Percentiles rank a stretch among this genome's conserved stretches.
These are phyloP conservation scores for Epichloe brachyelytri DNA, from an alignment of 2,329 filamentous ascomycete species.

Conservation along the genomic window DNA sequence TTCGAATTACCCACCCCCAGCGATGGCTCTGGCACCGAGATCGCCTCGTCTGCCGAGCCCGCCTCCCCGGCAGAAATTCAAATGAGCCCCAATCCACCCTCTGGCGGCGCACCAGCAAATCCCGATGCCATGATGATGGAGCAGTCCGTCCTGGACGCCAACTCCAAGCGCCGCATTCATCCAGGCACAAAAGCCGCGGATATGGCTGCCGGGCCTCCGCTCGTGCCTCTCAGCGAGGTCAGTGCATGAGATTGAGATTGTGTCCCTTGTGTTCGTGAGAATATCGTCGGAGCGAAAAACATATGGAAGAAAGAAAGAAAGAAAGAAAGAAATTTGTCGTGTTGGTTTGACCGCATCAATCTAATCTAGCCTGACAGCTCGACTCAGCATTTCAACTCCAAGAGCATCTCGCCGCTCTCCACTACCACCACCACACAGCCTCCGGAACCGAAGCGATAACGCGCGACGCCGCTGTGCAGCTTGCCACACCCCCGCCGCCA, in stretches of 20 bases:
- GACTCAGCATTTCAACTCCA: slow-evolving; percentile 96
- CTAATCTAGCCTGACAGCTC: slow-evolving; percentile 42
- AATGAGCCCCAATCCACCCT: slow-evolving; percentile 66
- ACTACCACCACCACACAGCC: slow-evolving; percentile 65
- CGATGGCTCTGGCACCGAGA: slow-evolving; percentile 52
- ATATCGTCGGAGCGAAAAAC: background rate
- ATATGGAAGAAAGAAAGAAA: background rate
- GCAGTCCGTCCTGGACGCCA: slow-evolving; percentile 53
- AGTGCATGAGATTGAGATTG: slow-evolving; percentile 12
- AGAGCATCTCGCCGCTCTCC: slow-evolving; percentile 87
- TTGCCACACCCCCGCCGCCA: slow-evolving; percentile 71
- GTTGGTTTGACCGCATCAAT: too few species aligned
- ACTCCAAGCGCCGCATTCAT: slow-evolving; percentile 72
- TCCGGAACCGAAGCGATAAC: slow-evolving; percentile 58
- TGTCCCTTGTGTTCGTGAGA: too few species aligned
- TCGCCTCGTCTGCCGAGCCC: slow-evolving; percentile 91
- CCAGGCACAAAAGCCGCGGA: slow-evolving; percentile 85
- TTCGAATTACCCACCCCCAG: slow-evolving; percentile 6
- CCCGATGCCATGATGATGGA: slow-evolving; percentile 50
- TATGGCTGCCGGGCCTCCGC: slow-evolving; percentile 83
- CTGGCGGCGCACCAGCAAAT: slow-evolving; percentile 39
- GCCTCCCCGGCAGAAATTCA: slow-evolving; percentile 93
- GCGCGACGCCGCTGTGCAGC: slow-evolving; percentile 58
- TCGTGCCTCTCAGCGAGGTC: slow-evolving; percentile 77
- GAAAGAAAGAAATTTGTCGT: too few species aligned